Evolutionary conservation across 139 green algal species (phyloP), one percentile per base, ranked within the genome.

Genomic region (Chlorella sp.): DNA sequence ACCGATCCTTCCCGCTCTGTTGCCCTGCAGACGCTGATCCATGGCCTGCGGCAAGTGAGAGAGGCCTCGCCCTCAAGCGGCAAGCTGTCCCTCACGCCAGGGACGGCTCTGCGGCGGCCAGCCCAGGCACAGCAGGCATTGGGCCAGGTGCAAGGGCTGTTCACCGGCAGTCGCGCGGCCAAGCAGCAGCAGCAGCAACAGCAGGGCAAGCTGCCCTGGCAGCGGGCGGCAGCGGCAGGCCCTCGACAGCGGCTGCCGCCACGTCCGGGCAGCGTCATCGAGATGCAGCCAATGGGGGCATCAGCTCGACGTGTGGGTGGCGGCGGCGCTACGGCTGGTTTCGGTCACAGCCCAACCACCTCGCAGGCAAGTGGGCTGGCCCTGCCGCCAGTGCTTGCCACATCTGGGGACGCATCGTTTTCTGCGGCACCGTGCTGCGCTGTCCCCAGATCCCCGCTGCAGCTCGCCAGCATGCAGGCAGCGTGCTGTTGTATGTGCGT

Each of bases 101-200:
- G 32, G 37, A 76, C 81, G n/a, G n/a, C 32, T 32, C 80, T 16
- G 48, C 80, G 36, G 24, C 9, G 24, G 26, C 21, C 53, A 76
- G 37, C 64, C n/a, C 21, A 68, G 28, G 83, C 37, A 14, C 2
- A 40, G 61, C 83, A 36, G 64, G 26, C 36, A 14, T 37, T 78
- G 60, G 83, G 83, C 1, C 37, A 61, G 22, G 36, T 87, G 83
- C 64, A 61, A 24, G 83, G 83, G 36, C 28, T 78, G 21, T 78
- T 78, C 61, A 78, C 83, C 3, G 61, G 64, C 36, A 37, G 22
- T 24, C 34, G 26, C 36, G 16, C 16, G 5, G 36, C 2, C 71
- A 18, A 57, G 42, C 85, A 75, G 85, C 69, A 2, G 84, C 42
- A 26, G 71, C 85, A 83, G 84, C 66, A 42, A 66, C 83, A 61